Conservation (phyloP, 75 land plant species). For the Picea glauca region DNA sequence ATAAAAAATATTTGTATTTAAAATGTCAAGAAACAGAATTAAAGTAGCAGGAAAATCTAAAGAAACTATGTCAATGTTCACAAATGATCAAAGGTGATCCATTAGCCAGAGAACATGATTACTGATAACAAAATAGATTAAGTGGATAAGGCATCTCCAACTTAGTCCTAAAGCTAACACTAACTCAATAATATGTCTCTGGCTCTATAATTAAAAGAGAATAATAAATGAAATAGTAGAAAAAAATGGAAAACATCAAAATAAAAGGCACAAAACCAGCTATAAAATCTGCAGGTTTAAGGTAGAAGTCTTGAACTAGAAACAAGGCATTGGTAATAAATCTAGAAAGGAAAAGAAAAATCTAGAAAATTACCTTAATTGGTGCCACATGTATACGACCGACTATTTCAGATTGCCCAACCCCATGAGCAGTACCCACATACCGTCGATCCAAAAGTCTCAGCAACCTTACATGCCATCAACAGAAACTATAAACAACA, state of each 20-base stretch:
- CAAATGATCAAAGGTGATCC: background rate
- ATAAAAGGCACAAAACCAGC: background rate
- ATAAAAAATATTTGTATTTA: background rate
- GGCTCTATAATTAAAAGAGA: background rate
- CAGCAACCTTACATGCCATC: constrained; percentile 46
- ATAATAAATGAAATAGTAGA: background rate
- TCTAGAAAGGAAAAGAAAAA: background rate
- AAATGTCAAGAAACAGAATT: background rate
- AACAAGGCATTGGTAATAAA: background rate
- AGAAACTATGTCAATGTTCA: background rate
- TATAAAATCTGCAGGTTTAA: background rate
- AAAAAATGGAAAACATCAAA: background rate
- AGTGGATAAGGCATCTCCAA: background rate
- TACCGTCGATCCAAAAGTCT: constrained; percentile 88
- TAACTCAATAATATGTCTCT: too few relatives aligned
- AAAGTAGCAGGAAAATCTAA: background rate
- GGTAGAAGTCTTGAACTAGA: background rate
- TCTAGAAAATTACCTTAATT: constrained; percentile 57
- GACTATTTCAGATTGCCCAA: constrained; percentile 92
- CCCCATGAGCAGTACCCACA: constrained; percentile 89
- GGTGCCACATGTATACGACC: constrained; percentile 99
- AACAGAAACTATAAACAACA: background rate
- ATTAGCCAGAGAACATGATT: background rate
- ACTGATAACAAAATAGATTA: background rate
- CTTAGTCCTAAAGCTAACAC: background rate